Evolutionary conservation across 805 yeast species (phyloP).

Genomic region (Candida peoriensis): DNA sequence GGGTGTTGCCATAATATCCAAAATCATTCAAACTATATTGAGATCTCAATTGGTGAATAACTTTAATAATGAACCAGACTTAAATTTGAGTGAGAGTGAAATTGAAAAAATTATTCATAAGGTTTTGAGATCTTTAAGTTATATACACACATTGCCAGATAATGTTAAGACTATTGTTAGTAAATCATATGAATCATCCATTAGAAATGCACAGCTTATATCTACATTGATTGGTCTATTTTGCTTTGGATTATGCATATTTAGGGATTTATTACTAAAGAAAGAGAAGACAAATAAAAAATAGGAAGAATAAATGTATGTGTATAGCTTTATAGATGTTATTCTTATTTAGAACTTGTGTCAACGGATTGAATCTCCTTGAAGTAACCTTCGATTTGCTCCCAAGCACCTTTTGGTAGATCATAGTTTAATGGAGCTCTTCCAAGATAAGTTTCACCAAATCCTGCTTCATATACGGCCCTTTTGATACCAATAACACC

Average conservation of each 20-base stretch:
- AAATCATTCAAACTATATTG: conserved; percentile 8
- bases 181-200: conserved; percentile 11
- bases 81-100: conserved; percentile 4
- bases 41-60: conserved; percentile 7
- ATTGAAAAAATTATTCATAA: conserved; percentile 8
- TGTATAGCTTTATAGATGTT: too few relatives aligned
- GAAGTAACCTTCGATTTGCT: conserved; percentile 10
- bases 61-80: conserved; percentile 6
- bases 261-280: conserved; percentile 2
- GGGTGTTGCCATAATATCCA: conserved; percentile 44
- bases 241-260: conserved; percentile 7
- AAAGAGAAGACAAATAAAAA: neutral
- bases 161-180: conserved; percentile 7
- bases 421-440: conserved; percentile 44
- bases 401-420: conserved; percentile 28
- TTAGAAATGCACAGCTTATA: conserved; percentile 13
- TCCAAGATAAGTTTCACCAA: conserved; percentile 41
- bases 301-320: too few relatives aligned
- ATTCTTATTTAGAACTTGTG: conserved; percentile 9
- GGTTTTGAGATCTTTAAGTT: conserved; percentile 14
- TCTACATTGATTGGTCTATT: conserved; percentile 7
- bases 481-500: conserved; percentile 45
- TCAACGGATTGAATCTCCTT: conserved; percentile 12
- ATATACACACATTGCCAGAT: conserved; percentile 11
- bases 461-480: conserved; percentile 33